A percentile compares a stretch with the other conserved stretches of the same genome.
Evolutionary conservation across 441 rosid genomes (phyloP).

Genomic region (Populus hybrid): DNA sequence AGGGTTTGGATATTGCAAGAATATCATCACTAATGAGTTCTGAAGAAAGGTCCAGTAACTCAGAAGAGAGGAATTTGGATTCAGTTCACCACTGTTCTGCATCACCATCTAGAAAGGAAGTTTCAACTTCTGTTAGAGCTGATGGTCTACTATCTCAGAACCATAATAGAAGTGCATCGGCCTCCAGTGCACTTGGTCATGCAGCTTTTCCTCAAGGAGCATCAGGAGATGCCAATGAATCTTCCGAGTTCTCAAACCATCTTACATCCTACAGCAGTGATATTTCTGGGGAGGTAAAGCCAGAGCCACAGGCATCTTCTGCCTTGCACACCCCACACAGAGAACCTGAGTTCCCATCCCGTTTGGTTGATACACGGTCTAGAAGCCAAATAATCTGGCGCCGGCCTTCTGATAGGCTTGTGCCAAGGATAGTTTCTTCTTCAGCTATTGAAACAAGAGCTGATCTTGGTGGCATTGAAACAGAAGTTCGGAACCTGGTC

Average conservation of each 20-base stretch:
- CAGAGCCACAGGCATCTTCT: slow-evolving; percentile 36
- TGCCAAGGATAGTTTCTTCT: slow-evolving; percentile 64
- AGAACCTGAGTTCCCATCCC: slow-evolving; percentile 55
- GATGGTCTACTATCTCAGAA: slow-evolving; percentile 35
- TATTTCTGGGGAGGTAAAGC: slow-evolving; percentile 65
- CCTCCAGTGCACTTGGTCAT: slow-evolving; percentile 42
- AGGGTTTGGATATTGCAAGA: slow-evolving; percentile 38
- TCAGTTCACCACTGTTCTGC: slow-evolving; percentile 41
- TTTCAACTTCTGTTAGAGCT: slow-evolving; percentile 32
- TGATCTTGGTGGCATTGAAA: slow-evolving; percentile 70
- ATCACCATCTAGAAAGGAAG: slow-evolving; percentile 48
- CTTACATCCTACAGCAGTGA: slow-evolving; percentile 57
- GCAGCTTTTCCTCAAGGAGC: slow-evolving; percentile 40
- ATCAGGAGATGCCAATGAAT: slow-evolving; percentile 51
- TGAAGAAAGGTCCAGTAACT: slow-evolving; percentile 49
- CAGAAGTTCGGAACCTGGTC: slow-evolving; percentile 57
- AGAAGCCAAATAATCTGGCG: slow-evolving; percentile 64
- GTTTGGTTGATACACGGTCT: slow-evolving; percentile 48
- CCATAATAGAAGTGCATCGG: slow-evolving; percentile 59
- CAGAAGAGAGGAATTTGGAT: slow-evolving; percentile 45
- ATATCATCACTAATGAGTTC: slow-evolving; percentile 28
- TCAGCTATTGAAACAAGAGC: slow-evolving; percentile 56
- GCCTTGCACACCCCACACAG: slow-evolving; percentile 36
- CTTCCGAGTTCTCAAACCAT: slow-evolving; percentile 52
- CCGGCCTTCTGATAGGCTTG: slow-evolving; percentile 65